phyloP scores from a whole-genome alignment of 768 basidiomycete species.

The Pleurotus tuber-regium region DNA sequence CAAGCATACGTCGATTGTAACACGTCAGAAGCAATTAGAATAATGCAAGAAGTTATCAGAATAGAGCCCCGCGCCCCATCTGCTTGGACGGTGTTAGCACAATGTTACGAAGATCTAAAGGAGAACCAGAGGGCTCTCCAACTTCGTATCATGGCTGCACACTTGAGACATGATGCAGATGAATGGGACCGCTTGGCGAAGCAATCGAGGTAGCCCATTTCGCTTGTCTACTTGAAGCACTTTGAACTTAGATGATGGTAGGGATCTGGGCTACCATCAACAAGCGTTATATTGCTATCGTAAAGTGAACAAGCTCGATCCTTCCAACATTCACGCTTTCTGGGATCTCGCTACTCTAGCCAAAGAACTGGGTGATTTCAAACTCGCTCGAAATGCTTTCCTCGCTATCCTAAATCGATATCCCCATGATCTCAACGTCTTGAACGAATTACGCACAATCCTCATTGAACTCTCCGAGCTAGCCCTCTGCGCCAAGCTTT shows the following conservation, averaged over 20 bases:
- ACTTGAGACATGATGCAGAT: constrained; percentile 80
- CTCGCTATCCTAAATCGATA: constrained; percentile 69
- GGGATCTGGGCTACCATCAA: constrained; percentile 70
- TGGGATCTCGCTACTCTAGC: constrained; percentile 89
- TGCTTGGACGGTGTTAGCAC: constrained; percentile 88
- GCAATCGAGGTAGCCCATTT: constrained; percentile 57
- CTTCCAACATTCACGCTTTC: constrained; percentile 77
- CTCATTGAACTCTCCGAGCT: constrained; percentile 75
- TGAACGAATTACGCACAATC: constrained; percentile 75
- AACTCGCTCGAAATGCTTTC: constrained; percentile 63
- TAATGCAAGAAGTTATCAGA: constrained; percentile 90
- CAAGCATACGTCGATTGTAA: constrained; percentile 78
- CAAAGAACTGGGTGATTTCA: constrained; percentile 68
- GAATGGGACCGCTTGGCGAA: constrained; percentile 82
- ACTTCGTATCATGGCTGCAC: constrained; percentile 86
- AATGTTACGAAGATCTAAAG: constrained; percentile 73
- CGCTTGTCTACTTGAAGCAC: neutral
- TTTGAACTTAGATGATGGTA: constrained; percentile 17
- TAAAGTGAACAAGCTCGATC: constrained; percentile 77
- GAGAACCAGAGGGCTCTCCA: constrained; percentile 74
- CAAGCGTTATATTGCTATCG: constrained; percentile 92
- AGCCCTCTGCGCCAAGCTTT: constrained; percentile 58
- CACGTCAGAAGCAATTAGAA: constrained; percentile 63
- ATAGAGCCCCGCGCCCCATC: constrained; percentile 83
- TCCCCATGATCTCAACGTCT: constrained; percentile 76